Evolutionary conservation across 805 yeast species (phyloP), one percentile per base, ranked within the genome.

Genomic region (Blastobotrys peoriensis): DNA sequence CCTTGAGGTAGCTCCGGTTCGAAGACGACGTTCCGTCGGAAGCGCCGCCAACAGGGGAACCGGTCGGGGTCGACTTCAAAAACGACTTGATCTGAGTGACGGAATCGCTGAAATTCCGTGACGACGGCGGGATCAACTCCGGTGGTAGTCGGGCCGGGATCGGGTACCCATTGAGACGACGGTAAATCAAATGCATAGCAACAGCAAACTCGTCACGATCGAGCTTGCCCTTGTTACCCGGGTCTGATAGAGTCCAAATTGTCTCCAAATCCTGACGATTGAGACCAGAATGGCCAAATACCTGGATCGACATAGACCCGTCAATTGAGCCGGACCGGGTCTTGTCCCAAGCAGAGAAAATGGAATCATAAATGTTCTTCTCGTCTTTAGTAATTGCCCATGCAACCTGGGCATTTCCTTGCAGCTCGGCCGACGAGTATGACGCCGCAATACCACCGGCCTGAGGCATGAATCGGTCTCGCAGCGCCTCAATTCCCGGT

Each of bases 121-220:
- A 75, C 5, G 95, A 83, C 2, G 95, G 94, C 5, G 98, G 98
- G 23, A 88, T 69, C 51, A 91, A 74, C 59, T 88, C 95, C 2
- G 94, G 87, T 2, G 98, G 98, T 43, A 91, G 73, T 44, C 79
- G 70, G 39, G 71, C 60, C 19, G 98, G 98, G 41, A 93, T 66
- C n/a, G 83, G 86, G 51, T 77, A 79, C 2, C 97, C 97, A 59
- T 88, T 89, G 60, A 91, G 69, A 50, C 91, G 76, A 62, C 96
- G 78, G 66, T 93, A 91, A 36, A 91, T 91, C 47, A 91, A 71
- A 71, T 94, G 97, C 98, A 91, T 93, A 25, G 98, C 97, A 28
- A 93, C 88, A 0, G 96, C 83, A 68, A 91, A 93, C 63, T 87
- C 95, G 61, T 91, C 96, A 57, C 78, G 80, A 61, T 86, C 85